Conservation (phyloP, 768 basidiomycete genomes). For the Kwoniella botswanensis region DNA sequence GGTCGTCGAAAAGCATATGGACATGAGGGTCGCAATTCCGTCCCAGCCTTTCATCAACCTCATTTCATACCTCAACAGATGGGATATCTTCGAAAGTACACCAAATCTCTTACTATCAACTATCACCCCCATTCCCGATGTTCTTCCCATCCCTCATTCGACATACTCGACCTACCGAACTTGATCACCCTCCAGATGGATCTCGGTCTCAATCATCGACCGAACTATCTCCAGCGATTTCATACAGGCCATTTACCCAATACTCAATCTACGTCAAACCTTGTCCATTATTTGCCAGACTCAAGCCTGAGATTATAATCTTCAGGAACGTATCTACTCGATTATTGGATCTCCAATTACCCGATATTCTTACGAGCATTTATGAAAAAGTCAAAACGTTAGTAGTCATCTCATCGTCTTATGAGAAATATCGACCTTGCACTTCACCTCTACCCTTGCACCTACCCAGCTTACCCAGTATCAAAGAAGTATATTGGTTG, state of each 20-base stretch:
- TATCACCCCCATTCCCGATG: not conserved
- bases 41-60: not conserved
- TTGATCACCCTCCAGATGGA: not conserved
- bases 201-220: not conserved
- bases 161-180: not conserved
- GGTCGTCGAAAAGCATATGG: too few relatives aligned
- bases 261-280: not conserved
- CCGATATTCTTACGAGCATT: not conserved
- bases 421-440: not conserved
- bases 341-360: not conserved
- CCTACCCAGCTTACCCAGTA: not conserved
- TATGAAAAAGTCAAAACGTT: not conserved
- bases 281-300: too few relatives aligned
- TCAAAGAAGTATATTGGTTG: not conserved
- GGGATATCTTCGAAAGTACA: not conserved
- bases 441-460: not conserved
- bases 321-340: not conserved
- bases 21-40: too few relatives aligned
- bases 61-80: not conserved
- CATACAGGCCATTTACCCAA: not conserved
- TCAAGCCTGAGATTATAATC: not conserved
- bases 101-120: not conserved
- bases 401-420: not conserved
- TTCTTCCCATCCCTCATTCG: not conserved
- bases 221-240: not conserved